These are phyloP conservation scores for Euphorbia lathyris DNA, from an alignment of 345 rosid species.

Conservation along the genomic window DNA sequence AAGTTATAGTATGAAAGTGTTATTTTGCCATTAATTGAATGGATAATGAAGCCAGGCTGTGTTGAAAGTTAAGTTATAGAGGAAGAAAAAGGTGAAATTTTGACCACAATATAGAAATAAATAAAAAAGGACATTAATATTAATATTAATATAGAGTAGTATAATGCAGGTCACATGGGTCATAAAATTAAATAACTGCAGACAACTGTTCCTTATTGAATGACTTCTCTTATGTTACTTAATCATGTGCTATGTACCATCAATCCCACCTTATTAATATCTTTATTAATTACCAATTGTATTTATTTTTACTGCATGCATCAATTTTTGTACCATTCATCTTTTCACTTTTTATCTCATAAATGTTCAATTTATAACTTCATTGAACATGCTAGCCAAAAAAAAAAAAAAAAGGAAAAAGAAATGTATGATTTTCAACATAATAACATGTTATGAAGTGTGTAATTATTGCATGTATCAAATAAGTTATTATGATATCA, in stretches of 20 bases:
- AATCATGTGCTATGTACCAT: neutral
- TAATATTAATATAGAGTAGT: neutral
- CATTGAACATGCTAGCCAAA: neutral
- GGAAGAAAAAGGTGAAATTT: neutral
- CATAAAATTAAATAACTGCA: conserved; percentile 22
- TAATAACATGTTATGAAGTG: too few relatives aligned
- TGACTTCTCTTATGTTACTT: conserved; percentile 8
- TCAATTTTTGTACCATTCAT: too few relatives aligned
- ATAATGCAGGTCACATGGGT: conserved; percentile 36
- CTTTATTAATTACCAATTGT: too few relatives aligned
- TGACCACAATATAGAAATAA: conserved; percentile 19
- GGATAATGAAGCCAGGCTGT: conserved; percentile 33
- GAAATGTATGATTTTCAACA: too few relatives aligned
- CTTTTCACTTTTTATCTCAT: neutral
- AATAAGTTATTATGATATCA: too few relatives aligned
- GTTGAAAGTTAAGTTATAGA: conserved; percentile 16
- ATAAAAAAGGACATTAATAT: too few relatives aligned
- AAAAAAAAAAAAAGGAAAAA: neutral
- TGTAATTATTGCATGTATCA: too few relatives aligned
- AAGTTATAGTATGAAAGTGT: neutral
- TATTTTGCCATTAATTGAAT: conserved; percentile 27
- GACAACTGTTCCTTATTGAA: conserved; percentile 24
- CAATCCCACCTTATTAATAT: too few relatives aligned
- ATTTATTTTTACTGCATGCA: neutral
- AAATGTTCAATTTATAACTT: neutral